Base-by-base conservation (phyloP, 352 stramenopile species). In the Globisporangium splendens region DNA sequence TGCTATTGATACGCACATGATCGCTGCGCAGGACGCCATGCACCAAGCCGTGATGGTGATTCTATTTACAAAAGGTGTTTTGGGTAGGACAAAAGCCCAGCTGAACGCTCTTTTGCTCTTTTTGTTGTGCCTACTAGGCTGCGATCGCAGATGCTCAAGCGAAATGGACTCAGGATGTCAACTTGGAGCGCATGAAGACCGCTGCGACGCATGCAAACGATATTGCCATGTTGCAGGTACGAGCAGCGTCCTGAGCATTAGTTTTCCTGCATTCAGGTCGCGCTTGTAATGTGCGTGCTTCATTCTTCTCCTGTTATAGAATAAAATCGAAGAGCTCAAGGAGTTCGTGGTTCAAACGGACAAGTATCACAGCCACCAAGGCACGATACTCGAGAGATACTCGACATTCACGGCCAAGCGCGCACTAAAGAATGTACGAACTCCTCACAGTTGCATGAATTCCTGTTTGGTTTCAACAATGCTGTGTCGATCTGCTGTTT, bases 161-260 rank as follows among this genome's bases (percentile, higher is more conserved):
- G 14, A 71, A 63, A 39, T 59, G 63, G 41, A 42, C 55, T 11
- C 69, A 60, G 22, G 66, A 63, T 15, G 57, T 62, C 22, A 54
- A 56, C 38, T 53, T 86, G 41, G 68, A 81, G 57, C 68, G 73
- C 11, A 73, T 72, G 59, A 83, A 87, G 52, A 50, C 75, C n/a
- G 61, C 66, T n/a, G 74, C 72, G 8, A 66, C 68, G 21, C 69
- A 89, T 46, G 54, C 66, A 17, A 87, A 72, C 49, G 70, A 71
- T 12, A 42, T 83, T 51, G 60, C 73, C 2, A 73, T 81, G 43
- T 60, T 87, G 11, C 62, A 79, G 64, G 73, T 80, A 59, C 21
- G 28, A 31, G 24, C 24, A 31, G 24, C 24, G 24, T 31, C 24
- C 24, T 31, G 24, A 5, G 24, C 24, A 31, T 5, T 31, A 35